phyloP scores from a whole-genome alignment of 306 rosid genomes.

The Crotalaria pallida region DNA sequence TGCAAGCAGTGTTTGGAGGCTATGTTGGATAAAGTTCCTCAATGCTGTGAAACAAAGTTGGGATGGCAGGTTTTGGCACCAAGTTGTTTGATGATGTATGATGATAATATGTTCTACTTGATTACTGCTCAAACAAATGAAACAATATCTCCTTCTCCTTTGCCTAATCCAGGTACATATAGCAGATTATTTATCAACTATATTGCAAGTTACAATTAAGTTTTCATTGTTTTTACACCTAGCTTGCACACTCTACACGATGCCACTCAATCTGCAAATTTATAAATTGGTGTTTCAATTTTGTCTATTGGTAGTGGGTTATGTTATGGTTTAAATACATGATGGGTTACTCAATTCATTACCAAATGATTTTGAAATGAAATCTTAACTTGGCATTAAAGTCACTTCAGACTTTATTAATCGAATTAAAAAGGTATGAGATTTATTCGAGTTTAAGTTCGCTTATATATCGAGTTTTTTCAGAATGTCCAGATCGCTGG shows the following conservation, averaged over 20 bases:
- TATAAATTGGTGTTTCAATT: not conserved
- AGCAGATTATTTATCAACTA: not conserved
- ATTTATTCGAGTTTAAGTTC: no score
- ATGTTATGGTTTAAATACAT: no score
- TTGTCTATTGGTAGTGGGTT: not conserved
- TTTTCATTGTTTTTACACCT: not conserved
- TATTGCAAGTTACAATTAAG: not conserved
- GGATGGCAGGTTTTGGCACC: conserved; percentile 33
- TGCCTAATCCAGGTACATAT: not conserved
- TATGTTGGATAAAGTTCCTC: conserved; percentile 23
- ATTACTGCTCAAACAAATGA: not conserved
- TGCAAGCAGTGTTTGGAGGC: conserved; percentile 33
- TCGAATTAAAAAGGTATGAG: no score
- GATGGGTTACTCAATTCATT: no score
- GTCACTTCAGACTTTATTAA: no score
- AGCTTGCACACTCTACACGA: not conserved
- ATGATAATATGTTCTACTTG: not conserved
- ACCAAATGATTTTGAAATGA: no score
- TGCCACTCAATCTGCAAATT: not conserved
- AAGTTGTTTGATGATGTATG: conserved; percentile 23
- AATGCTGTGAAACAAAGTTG: conserved; percentile 18
- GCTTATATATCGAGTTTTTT: no score
- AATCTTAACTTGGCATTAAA: no score
- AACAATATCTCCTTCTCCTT: not conserved
- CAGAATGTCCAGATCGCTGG: no score